These are phyloP conservation scores for Xylaria sp. DNA, from an alignment of 495 filamentous ascomycete species.

Conservation along the genomic window DNA sequence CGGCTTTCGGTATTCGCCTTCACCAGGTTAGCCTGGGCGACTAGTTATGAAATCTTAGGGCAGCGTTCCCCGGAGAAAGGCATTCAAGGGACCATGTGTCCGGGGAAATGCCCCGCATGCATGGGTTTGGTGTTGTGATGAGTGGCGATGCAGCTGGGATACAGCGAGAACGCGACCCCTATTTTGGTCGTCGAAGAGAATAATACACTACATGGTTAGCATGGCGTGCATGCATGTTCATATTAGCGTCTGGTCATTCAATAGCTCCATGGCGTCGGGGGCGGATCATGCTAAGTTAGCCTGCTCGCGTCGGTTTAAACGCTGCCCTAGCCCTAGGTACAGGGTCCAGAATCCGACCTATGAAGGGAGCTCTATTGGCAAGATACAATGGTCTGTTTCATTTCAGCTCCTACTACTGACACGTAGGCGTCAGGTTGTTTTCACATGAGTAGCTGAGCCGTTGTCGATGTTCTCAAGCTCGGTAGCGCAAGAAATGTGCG, in stretches of 20 bases:
- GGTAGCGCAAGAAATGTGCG: background rate
- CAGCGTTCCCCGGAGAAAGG: background rate
- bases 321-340: background rate
- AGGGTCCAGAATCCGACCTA: background rate
- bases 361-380: background rate
- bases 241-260: background rate
- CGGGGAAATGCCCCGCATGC: constrained; percentile 15
- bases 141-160: background rate
- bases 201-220: background rate
- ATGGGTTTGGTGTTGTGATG: background rate
- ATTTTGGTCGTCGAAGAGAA: background rate
- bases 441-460: background rate
- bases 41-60: constrained; percentile 13
- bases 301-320: background rate
- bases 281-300: background rate
- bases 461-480: background rate
- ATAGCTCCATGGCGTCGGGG: background rate
- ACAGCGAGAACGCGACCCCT: background rate
- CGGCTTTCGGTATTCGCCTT: constrained; percentile 20
- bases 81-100: background rate
- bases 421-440: background rate
- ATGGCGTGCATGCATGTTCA: background rate
- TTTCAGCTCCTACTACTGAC: background rate
- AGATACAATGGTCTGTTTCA: background rate
- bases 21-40: background rate